These are phyloP conservation scores for Aegilops tauschii DNA, from an alignment of 176 grass and related monocot species.

Conservation along the genomic window DNA sequence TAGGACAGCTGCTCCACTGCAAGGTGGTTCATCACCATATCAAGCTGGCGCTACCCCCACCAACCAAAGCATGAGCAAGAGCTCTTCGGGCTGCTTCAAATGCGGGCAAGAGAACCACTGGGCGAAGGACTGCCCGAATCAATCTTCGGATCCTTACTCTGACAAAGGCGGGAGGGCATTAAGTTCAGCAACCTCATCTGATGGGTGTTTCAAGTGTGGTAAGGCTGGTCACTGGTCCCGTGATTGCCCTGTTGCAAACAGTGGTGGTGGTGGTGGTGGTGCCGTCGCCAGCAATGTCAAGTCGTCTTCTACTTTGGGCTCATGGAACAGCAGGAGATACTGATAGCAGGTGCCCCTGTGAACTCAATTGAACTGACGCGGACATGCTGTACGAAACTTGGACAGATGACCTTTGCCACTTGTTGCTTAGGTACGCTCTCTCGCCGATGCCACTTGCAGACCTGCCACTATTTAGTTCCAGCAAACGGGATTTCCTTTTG, in stretches of 20 bases:
- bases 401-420: slow-evolving; percentile 25
- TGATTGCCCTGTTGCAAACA: slow-evolving; percentile 52
- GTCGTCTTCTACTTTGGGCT: slow-evolving; percentile 39
- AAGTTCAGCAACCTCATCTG: slow-evolving; percentile 31
- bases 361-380: slow-evolving; percentile 47
- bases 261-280: slow-evolving; percentile 30
- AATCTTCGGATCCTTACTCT: slow-evolving; percentile 42
- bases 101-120: slow-evolving; percentile 75
- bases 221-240: slow-evolving; percentile 66
- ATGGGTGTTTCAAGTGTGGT: slow-evolving; percentile 70
- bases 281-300: slow-evolving; percentile 19
- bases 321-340: slow-evolving; percentile 42
- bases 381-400: slow-evolving; percentile 46
- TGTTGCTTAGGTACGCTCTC: slow-evolving; percentile 35
- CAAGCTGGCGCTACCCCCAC: slow-evolving; percentile 20
- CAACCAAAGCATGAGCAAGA: slow-evolving; percentile 37
- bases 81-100: slow-evolving; percentile 67
- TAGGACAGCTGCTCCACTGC: slow-evolving; percentile 22
- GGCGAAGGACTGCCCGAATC: slow-evolving; percentile 75
- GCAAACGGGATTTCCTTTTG: slow-evolving; percentile 7
- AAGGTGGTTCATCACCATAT: slow-evolving; percentile 32
- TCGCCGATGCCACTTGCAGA: slow-evolving; percentile 1
- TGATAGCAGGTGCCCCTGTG: slow-evolving; percentile 36
- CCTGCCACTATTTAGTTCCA: background rate
- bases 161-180: slow-evolving; percentile 42